Percentiles rank a stretch among this genome's conserved stretches.
These are phyloP conservation scores for Geum urbanum DNA, from an alignment of 306 rosid species.

Conservation along the genomic window DNA sequence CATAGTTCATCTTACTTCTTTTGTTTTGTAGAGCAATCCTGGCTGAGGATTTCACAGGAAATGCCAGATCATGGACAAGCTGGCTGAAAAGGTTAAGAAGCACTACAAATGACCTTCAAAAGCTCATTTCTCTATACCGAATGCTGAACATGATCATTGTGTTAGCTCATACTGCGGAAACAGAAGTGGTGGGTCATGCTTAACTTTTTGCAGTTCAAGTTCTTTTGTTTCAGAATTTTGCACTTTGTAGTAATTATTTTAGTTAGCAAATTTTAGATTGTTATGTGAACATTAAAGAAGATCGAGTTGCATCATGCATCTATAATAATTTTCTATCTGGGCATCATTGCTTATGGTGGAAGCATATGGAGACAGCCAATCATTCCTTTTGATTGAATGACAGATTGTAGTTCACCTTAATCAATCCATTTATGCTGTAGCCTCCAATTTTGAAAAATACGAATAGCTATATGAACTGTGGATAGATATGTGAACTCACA, in stretches of 20 bases:
- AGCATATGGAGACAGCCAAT: too few species aligned
- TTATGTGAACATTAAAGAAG: too few species aligned
- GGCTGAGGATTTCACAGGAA: constrained; percentile 91
- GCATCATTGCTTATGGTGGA: too few species aligned
- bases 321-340: too few species aligned
- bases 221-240: not conserved
- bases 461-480: too few species aligned
- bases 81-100: constrained; percentile 59
- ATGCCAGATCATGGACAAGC: constrained; percentile 86
- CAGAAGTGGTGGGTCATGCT: not conserved
- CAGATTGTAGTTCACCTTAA: too few species aligned
- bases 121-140: not conserved
- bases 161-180: not conserved
- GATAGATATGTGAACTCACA: too few species aligned
- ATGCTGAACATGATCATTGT: not conserved
- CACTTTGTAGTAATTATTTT: constrained; percentile 1
- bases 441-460: too few species aligned
- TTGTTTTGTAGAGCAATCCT: constrained; percentile 74
- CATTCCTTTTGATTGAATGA: too few species aligned
- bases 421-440: too few species aligned
- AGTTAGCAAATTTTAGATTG: too few species aligned
- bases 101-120: constrained; percentile 45
- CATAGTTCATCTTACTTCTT: not conserved
- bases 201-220: not conserved
- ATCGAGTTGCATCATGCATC: too few species aligned